Evolutionary conservation across 306 rosid genomes (phyloP).

Genomic region (Sindora glabra): DNA sequence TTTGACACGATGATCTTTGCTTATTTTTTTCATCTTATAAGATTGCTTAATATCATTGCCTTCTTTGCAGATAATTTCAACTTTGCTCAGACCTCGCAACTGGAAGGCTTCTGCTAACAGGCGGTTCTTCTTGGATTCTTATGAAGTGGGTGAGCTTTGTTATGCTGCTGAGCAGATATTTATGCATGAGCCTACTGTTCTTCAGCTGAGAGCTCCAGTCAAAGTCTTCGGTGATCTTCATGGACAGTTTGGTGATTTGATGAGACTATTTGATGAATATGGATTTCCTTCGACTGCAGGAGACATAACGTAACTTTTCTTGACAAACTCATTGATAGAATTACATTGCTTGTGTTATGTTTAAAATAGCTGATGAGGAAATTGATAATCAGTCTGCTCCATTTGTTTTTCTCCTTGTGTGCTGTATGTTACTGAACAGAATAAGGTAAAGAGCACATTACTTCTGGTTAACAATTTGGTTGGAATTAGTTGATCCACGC

Average conservation of each 20-base stretch:
- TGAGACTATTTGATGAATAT: constrained; percentile 98
- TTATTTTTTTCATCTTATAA: not conserved
- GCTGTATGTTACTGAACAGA: no score
- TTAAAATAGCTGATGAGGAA: not conserved
- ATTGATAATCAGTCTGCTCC: no score
- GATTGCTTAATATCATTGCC: constrained; percentile 10
- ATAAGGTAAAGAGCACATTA: constrained; percentile 5
- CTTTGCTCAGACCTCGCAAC: constrained; percentile 86
- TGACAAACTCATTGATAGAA: not conserved
- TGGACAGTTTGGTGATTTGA: constrained; percentile 99
- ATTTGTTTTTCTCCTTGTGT: no score
- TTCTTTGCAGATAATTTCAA: constrained; percentile 66
- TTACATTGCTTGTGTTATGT: constrained; percentile 3
- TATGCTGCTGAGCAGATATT: constrained; percentile 98
- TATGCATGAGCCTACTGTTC: constrained; percentile 97
- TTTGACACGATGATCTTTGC: constrained; percentile 1
- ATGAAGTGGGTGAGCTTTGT: constrained; percentile 99
- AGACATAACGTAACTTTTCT: constrained; percentile 82
- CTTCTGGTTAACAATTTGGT: constrained; percentile 8
- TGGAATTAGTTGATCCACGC: not conserved
- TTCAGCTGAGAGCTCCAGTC: constrained; percentile 94
- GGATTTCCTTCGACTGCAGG: constrained; percentile 99
- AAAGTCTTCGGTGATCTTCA: constrained; percentile 99
- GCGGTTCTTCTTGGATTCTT: constrained; percentile 93
- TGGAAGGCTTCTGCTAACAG: constrained; percentile 95